Conservation (phyloP, 1,284 basidiomycete species). For the Leccinum pachyderme region DNA sequence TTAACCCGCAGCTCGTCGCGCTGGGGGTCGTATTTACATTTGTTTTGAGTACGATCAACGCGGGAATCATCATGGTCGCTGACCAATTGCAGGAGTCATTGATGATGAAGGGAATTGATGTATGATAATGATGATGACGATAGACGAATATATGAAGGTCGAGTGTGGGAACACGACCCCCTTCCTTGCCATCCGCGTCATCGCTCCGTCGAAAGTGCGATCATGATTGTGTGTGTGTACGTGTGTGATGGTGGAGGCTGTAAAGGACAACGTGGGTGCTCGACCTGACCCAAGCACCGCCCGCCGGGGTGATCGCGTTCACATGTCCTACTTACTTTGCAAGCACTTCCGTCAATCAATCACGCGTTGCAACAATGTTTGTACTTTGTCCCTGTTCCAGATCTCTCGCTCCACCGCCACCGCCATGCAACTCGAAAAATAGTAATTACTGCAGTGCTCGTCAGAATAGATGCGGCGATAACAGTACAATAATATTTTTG, state of each 20-base stretch:
- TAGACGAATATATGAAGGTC: background rate
- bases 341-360: background rate
- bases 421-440: background rate
- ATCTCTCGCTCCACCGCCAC: background rate
- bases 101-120: background rate
- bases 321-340: background rate
- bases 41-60: background rate
- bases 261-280: background rate
- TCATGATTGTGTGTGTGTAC: background rate
- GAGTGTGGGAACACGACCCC: background rate
- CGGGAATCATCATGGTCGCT: background rate
- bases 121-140: background rate
- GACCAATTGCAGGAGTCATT: background rate
- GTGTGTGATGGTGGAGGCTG: background rate
- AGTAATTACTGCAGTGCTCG: background rate
- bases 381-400: background rate
- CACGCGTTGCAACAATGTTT: background rate
- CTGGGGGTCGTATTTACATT: background rate
- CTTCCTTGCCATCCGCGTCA: background rate
- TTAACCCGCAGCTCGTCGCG: background rate
- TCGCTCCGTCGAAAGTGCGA: background rate
- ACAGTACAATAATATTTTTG: background rate
- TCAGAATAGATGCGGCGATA: background rate
- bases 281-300: background rate
- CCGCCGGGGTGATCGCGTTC: background rate